Conservation (phyloP, 495 filamentous ascomycete genomes). For the Geoglossum glabrum region DNA sequence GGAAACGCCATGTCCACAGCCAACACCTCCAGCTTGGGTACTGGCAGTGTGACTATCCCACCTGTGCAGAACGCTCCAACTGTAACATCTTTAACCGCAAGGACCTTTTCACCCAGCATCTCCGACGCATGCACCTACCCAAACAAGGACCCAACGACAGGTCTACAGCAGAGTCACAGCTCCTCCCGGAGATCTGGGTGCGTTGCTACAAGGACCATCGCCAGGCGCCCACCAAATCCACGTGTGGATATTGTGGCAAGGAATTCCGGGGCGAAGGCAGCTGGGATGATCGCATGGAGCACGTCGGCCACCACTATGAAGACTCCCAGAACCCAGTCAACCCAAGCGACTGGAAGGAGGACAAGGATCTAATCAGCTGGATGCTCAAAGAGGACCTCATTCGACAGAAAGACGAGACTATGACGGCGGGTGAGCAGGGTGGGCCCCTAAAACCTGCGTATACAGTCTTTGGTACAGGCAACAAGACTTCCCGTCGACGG, state of each 20-base stretch:
- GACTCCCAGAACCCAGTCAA: conserved; percentile 17
- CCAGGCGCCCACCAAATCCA: conserved; percentile 35
- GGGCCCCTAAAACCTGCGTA: background rate
- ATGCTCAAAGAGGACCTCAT: conserved; percentile 29
- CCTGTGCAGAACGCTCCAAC: conserved; percentile 28
- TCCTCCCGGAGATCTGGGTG: conserved; percentile 28
- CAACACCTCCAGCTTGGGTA: conserved; percentile 64
- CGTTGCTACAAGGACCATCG: conserved; percentile 41
- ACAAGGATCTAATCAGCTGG: conserved; percentile 28
- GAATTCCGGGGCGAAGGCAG: conserved; percentile 39
- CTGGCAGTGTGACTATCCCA: conserved; percentile 58
- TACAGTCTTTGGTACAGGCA: background rate
- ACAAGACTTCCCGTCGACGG: background rate
- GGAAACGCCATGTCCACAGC: conserved; percentile 74
- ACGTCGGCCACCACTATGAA: conserved; percentile 70
- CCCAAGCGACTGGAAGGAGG: conserved; percentile 5
- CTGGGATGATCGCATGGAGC: conserved; percentile 82
- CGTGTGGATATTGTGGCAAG: conserved; percentile 46
- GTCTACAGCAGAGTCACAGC: conserved; percentile 21
- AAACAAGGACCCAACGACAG: conserved; percentile 22
- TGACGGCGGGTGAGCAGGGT: background rate
- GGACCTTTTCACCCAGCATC: conserved; percentile 81
- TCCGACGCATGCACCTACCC: conserved; percentile 76
- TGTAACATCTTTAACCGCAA: conserved; percentile 57
- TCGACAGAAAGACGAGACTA: background rate